Base-by-base conservation (phyloP, 2,329 filamentous ascomycete species). In the Exophiala spinifera region DNA sequence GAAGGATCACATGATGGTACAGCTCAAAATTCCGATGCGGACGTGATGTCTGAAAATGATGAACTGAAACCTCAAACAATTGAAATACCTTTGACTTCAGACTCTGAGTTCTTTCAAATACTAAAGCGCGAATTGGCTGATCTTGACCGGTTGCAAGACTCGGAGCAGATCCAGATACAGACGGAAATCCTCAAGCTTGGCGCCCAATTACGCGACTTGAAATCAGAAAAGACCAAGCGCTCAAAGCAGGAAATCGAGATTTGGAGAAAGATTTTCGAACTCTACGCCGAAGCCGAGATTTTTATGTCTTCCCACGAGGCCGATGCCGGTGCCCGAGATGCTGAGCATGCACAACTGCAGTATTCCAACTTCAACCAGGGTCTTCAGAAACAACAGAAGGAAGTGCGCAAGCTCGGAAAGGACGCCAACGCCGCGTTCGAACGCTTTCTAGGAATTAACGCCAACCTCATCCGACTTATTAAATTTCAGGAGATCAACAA, bases 401-500 rank as follows among this genome's bases (percentile, higher is more conserved):
- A 80, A 25, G 76, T 77, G 17, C 74, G 76, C 46, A 85, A 92
- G 71, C 88, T 84, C 68, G 78, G 87, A 45, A 75, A 80, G 20
- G 79, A 85, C 49, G 91, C 88, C 61, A 75, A 77, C 19, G 66
- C 74, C 7, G 86, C 89, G 1, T 81, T 91, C 46, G 74, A 80
- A 49, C 79, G 79, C 20, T 95, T 95, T 64, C 72, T 92, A 57
- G 74, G 79, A 45, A 78, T 95, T 63, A 95, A 95, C 66, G 75
- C 82, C 20, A 79, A 82, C 49, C 78, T 95, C n/a, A 76, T 95
- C n/a, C 85, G 85, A 57, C 87, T 87, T 48, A 77, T 95, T 60
- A 85, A 86, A 55, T 95, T 95, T 63, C 88, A 91, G 65, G 89
- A 94, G 66, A 84, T 95, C 61, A 95, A 95, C 65, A 82, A 83